Conservation (phyloP, 1,284 basidiomycete genomes). For the Caloboletus firmus region DNA sequence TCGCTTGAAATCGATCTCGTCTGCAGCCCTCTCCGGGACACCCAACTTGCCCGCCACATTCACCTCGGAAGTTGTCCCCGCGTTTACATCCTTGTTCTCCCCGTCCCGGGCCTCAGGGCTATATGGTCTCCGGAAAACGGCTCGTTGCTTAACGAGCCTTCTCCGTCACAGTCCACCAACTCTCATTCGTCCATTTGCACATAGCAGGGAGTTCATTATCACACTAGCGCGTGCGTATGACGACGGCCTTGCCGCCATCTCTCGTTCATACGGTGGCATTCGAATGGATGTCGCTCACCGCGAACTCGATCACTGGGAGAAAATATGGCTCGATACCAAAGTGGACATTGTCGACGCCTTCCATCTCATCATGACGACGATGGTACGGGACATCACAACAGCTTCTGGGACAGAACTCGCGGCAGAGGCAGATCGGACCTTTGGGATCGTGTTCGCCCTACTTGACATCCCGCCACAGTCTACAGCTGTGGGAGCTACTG, state of each 20-base stretch:
- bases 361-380: conserved; percentile 53
- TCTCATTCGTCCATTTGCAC: conserved; percentile 51
- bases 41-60: conserved; percentile 37
- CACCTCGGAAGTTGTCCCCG: conserved; percentile 49
- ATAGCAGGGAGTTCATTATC: conserved; percentile 51
- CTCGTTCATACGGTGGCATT: conserved; percentile 60
- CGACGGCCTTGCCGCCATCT: conserved; percentile 50
- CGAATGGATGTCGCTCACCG: conserved; percentile 31
- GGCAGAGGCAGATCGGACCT: conserved; percentile 49
- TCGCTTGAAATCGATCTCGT: conserved; percentile 47
- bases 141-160: conserved; percentile 56
- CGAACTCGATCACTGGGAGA: conserved; percentile 62
- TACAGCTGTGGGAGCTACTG: conserved; percentile 8
- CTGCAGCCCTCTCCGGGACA: conserved; percentile 37
- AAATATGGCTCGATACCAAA: conserved; percentile 68
- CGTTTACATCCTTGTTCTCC: conserved; percentile 52
- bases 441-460: conserved; percentile 58
- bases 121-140: conserved; percentile 62
- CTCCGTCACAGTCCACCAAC: conserved; percentile 50
- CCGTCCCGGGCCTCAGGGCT: conserved; percentile 48
- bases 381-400: conserved; percentile 50
- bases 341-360: conserved; percentile 67
- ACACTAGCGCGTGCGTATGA: conserved; percentile 61
- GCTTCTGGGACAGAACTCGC: conserved; percentile 44
- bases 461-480: conserved; percentile 43